A percentile compares a stretch with the other conserved stretches of the same genome.
Conservation (phyloP, 495 filamentous ascomycete genomes). For the Penicillium arizonense region DNA sequence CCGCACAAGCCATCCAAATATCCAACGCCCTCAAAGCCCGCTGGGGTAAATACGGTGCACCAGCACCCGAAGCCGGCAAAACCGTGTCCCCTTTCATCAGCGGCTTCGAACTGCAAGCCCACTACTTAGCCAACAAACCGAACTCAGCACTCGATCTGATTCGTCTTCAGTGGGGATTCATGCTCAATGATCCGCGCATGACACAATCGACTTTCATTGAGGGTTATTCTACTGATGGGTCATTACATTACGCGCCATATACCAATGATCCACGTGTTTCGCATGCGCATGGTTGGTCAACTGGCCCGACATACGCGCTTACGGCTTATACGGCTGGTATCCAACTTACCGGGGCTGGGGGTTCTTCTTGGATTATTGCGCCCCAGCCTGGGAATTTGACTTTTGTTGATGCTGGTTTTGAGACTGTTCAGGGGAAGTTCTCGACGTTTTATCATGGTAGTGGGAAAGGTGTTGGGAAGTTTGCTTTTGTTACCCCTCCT, state of each 20-base stretch:
- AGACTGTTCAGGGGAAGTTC: slow-evolving; percentile 44
- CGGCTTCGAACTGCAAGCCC: slow-evolving; percentile 56
- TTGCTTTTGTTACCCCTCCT: neutral
- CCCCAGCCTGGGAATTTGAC: slow-evolving; percentile 48
- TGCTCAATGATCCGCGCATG: slow-evolving; percentile 57
- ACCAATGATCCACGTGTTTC: slow-evolving; percentile 47
- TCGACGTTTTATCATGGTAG: slow-evolving; percentile 12
- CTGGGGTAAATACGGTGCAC: slow-evolving; percentile 56
- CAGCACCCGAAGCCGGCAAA: slow-evolving; percentile 52
- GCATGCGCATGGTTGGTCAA: slow-evolving; percentile 61
- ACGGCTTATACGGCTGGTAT: slow-evolving; percentile 51
- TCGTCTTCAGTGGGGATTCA: slow-evolving; percentile 53
- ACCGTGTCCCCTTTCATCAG: slow-evolving; percentile 58
- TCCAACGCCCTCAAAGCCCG: slow-evolving; percentile 42
- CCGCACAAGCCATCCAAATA: slow-evolving; percentile 21
- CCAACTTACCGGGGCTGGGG: slow-evolving; percentile 38
- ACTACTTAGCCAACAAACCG: slow-evolving; percentile 42
- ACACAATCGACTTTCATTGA: slow-evolving; percentile 62
- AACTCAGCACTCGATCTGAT: slow-evolving; percentile 51
- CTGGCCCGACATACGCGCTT: slow-evolving; percentile 53
- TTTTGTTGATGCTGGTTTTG: slow-evolving; percentile 49
- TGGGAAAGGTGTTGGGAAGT: neutral
- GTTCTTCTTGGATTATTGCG: slow-evolving; percentile 45
- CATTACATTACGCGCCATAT: slow-evolving; percentile 57
- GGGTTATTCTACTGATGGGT: slow-evolving; percentile 53